Percentiles rank a stretch among this genome's conserved stretches.
These are phyloP conservation scores for Chaetomium sp. DNA, from an alignment of 2,329 filamentous ascomycete genomes.

Conservation along the genomic window DNA sequence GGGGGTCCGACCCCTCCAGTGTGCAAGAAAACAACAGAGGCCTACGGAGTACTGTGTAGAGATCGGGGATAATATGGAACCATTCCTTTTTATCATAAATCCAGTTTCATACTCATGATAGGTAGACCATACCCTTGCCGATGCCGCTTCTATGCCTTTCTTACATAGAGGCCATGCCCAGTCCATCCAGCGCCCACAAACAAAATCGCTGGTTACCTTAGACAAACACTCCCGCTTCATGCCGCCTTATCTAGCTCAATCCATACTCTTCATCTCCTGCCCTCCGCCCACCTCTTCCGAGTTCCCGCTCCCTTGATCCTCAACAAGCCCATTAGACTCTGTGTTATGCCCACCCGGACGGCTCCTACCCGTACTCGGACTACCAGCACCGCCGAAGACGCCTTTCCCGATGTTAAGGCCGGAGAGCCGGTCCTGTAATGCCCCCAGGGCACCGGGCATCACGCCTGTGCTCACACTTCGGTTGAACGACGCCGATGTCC, in stretches of 20 bases:
- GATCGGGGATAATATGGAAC: background rate
- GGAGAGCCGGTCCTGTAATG: slow-evolving; percentile 52
- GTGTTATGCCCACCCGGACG: slow-evolving; percentile 16
- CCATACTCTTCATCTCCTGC: slow-evolving; percentile 36
- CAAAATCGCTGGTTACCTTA: slow-evolving; percentile 7
- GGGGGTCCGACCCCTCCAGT: background rate
- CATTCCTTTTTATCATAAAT: background rate
- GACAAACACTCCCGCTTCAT: slow-evolving; percentile 5
- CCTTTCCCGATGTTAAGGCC: slow-evolving; percentile 53
- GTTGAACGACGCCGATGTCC: slow-evolving; percentile 43
- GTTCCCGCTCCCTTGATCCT: background rate
- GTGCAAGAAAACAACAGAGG: too few relatives aligned
- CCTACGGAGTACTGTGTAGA: too few relatives aligned
- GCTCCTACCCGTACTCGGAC: slow-evolving; percentile 22
- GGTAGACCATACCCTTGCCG: background rate
- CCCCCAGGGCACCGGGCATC: slow-evolving; percentile 47
- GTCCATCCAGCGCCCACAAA: background rate
- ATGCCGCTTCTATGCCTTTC: background rate
- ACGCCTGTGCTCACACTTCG: slow-evolving; percentile 51
- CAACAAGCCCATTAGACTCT: slow-evolving; percentile 10
- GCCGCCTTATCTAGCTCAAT: slow-evolving; percentile 17
- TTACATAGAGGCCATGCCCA: background rate
- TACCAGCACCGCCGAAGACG: slow-evolving; percentile 30
- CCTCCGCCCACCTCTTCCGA: slow-evolving; percentile 22
- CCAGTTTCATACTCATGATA: slow-evolving; percentile 4